Conservation (phyloP, 106 monocot genomes). For the Dioscorea alata region DNA sequence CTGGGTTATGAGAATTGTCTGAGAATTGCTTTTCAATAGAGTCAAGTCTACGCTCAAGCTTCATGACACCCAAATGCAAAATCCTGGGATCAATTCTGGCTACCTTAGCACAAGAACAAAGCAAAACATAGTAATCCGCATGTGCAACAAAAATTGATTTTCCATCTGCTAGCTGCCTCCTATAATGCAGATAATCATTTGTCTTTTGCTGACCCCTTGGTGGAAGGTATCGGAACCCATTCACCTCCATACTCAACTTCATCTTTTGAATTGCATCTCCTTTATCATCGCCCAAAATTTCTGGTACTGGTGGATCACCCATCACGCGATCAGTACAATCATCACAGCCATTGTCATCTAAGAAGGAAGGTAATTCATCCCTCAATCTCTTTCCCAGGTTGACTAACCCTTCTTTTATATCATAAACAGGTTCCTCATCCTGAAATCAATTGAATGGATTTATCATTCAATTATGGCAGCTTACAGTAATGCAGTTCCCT, state of each 20-base stretch:
- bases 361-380: constrained; percentile 5
- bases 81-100: constrained; percentile 50
- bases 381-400: constrained; percentile 21
- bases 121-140: constrained; percentile 74
- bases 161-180: constrained; percentile 29
- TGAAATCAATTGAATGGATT: not conserved
- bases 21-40: constrained; percentile 50
- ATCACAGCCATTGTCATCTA: too few relatives aligned
- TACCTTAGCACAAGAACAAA: constrained; percentile 69
- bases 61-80: constrained; percentile 51
- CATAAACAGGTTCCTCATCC: constrained; percentile 13
- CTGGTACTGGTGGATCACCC: too few relatives aligned
- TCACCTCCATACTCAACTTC: constrained; percentile 64
- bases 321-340: too few relatives aligned
- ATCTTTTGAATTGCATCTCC: constrained; percentile 20
- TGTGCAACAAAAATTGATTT: constrained; percentile 47
- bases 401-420: constrained; percentile 4
- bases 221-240: constrained; percentile 60
- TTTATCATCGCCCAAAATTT: not conserved
- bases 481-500: too few relatives aligned
- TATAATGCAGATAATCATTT: constrained; percentile 48
- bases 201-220: constrained; percentile 23
- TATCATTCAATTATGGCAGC: too few relatives aligned
- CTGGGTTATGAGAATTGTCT: too few relatives aligned
- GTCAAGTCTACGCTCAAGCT: constrained; percentile 55